Percentiles rank a stretch among this genome's conserved stretches.
Conservation (phyloP, 352 stramenopile species). For the Phytophthora pisi region DNA sequence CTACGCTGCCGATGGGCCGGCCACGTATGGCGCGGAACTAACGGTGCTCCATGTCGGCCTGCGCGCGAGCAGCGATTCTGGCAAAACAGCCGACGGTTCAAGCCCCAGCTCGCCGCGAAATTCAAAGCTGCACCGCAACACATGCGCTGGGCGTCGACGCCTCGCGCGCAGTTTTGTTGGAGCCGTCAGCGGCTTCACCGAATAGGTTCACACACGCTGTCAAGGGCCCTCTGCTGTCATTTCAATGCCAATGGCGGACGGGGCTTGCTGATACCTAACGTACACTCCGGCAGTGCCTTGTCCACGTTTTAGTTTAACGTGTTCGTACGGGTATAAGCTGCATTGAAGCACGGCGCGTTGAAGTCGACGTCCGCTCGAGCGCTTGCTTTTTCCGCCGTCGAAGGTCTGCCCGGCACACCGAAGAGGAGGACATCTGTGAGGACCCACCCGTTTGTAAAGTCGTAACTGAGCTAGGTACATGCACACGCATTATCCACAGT, state of each 20-base stretch:
- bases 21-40: slow-evolving; percentile 15
- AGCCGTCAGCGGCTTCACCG: not conserved
- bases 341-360: too few relatives aligned
- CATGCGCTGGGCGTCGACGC: slow-evolving; percentile 5
- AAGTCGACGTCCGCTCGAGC: too few relatives aligned
- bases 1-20: slow-evolving; percentile 20
- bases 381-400: too few relatives aligned
- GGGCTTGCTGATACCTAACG: not conserved
- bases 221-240: not conserved
- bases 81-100: slow-evolving; percentile 32
- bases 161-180: slow-evolving; percentile 6
- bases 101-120: slow-evolving; percentile 4
- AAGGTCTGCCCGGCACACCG: too few relatives aligned
- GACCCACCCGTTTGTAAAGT: not conserved
- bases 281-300: not conserved
- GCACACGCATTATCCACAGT: not conserved
- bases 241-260: not conserved
- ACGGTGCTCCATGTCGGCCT: slow-evolving; percentile 5
- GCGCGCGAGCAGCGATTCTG: slow-evolving; percentile 22
- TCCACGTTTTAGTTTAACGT: not conserved
- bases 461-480: not conserved
- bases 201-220: not conserved
- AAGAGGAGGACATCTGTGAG: not conserved
- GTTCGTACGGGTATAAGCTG: too few relatives aligned
- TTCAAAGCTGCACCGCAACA: not conserved